phyloP scores from a whole-genome alignment of 1,284 basidiomycete species.

The Cutaneotrichosporon arboriforme region DNA sequence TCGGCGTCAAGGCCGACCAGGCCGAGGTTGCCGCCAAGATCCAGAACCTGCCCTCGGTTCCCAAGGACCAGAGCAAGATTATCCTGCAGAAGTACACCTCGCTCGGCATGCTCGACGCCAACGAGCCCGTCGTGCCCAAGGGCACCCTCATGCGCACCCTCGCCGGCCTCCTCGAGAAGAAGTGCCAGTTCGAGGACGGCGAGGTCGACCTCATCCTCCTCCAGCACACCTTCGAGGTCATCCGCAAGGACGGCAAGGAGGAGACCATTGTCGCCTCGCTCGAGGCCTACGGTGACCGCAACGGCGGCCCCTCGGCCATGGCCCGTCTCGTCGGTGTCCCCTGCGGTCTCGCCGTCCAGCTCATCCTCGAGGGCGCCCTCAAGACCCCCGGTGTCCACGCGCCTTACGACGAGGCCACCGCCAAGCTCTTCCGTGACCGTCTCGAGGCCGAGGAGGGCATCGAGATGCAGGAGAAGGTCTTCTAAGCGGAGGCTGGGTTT shows the following conservation, averaged over 20 bases:
- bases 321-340: conserved; percentile 85
- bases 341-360: conserved; percentile 85
- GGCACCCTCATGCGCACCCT: conserved; percentile 90
- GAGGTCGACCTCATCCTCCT: conserved; percentile 96
- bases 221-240: conserved; percentile 92
- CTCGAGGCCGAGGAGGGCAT: conserved; percentile 75
- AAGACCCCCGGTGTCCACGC: conserved; percentile 74
- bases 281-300: conserved; percentile 78
- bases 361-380: conserved; percentile 66
- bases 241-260: conserved; percentile 76
- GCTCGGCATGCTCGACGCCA: conserved; percentile 82
- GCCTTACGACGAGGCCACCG: conserved; percentile 77
- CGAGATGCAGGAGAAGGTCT: conserved; percentile 63
- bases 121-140: conserved; percentile 59
- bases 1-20: conserved; percentile 67
- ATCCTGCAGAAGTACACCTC: conserved; percentile 84
- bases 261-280: conserved; percentile 87
- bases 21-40: conserved; percentile 67
- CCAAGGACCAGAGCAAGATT: conserved; percentile 63
- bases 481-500: conserved; percentile 31
- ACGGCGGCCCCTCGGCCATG: conserved; percentile 87
- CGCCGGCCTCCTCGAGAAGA: conserved; percentile 79
- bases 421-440: conserved; percentile 68
- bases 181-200: conserved; percentile 85
- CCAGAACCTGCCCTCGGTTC: conserved; percentile 66